phyloP scores from a whole-genome alignment of 140 eudicot genomes.

The Cichorium intybus region DNA sequence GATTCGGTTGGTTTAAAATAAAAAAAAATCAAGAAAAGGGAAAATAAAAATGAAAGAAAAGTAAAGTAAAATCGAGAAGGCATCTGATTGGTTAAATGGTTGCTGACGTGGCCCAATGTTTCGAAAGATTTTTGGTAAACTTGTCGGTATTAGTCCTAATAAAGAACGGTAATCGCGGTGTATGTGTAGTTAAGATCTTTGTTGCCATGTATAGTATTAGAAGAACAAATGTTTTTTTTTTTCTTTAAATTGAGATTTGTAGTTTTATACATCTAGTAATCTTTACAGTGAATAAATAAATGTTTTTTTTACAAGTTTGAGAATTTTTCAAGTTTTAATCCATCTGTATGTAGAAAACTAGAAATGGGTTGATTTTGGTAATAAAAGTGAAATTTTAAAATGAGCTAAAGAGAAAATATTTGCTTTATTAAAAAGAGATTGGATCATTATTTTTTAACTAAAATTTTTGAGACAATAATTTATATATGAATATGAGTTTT shows the following conservation, averaged over 20 bases:
- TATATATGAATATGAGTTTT: too few relatives aligned
- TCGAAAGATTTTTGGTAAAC: conserved; percentile 6
- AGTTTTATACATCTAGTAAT: conserved; percentile 19
- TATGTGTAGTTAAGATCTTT: conserved; percentile 15
- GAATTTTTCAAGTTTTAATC: too few relatives aligned
- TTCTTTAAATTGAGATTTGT: conserved; percentile 23
- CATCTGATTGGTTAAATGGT: neutral
- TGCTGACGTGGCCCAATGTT: neutral
- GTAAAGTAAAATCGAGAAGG: neutral
- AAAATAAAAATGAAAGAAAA: conserved; percentile 12
- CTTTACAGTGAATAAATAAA: conserved; percentile 27
- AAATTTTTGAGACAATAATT: too few relatives aligned
- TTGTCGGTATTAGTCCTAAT: conserved; percentile 18
- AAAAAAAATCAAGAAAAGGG: conserved; percentile 5
- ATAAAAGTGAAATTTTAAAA: too few relatives aligned
- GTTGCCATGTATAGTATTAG: conserved; percentile 30
- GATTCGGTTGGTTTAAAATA: conserved; percentile 33
- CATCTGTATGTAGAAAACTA: too few relatives aligned
- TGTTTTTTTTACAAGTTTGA: neutral
- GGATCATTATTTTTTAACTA: too few relatives aligned
- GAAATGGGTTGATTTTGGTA: too few relatives aligned
- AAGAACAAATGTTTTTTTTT: conserved; percentile 6
- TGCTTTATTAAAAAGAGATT: too few relatives aligned
- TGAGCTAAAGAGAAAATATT: too few relatives aligned
- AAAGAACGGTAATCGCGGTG: neutral